Percentiles rank a stretch among this genome's conserved stretches.
phyloP scores from a whole-genome alignment of 73 alveolate genomes.

The Tetrahymena thermophila region DNA sequence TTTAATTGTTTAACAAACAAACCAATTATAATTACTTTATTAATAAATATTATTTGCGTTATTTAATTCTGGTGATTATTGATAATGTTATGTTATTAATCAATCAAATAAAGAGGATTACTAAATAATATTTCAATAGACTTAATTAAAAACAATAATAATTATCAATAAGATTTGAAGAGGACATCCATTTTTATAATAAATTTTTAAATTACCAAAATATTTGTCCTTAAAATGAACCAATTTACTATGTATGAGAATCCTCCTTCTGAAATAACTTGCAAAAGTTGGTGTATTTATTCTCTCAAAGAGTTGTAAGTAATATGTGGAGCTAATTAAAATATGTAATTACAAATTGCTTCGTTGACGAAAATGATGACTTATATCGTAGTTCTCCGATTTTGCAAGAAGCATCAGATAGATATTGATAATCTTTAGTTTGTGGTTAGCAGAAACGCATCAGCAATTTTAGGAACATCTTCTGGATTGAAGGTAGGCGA shows the following conservation, averaged over 20 bases:
- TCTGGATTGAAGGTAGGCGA: slow-evolving; percentile 62
- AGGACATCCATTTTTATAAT: neutral
- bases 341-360: neutral
- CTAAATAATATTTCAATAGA: neutral
- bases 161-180: neutral
- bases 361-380: neutral
- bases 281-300: neutral
- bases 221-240: neutral
- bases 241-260: neutral
- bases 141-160: too few species aligned
- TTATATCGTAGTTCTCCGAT: neutral
- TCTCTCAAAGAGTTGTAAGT: neutral
- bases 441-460: neutral
- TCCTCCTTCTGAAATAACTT: neutral
- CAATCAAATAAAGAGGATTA: too few species aligned
- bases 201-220: neutral
- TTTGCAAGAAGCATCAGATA: neutral
- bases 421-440: neutral
- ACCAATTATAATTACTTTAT: too few species aligned
- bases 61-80: neutral
- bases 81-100: neutral
- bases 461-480: slow-evolving; percentile 59
- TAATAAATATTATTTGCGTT: neutral
- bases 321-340: neutral
- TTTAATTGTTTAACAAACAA: too few species aligned